Percentiles rank a stretch among this genome's conserved stretches.
These are phyloP conservation scores for Pyrenophora graminea DNA, from an alignment of 2,329 filamentous ascomycete species.

Conservation along the genomic window DNA sequence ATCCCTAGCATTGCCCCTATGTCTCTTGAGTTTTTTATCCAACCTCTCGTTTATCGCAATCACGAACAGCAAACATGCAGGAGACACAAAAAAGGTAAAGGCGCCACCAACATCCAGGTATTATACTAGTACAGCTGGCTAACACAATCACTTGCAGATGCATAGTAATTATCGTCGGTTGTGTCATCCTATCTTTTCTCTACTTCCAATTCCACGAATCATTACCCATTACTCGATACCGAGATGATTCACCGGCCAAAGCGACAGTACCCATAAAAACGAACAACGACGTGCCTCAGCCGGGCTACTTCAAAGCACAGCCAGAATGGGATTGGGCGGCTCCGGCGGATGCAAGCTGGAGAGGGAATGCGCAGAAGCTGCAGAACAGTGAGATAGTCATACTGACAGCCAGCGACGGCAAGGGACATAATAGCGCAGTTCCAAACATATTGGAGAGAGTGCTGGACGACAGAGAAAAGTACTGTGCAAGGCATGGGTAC, in stretches of 20 bases:
- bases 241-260: slow-evolving; percentile 29
- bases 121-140: background rate
- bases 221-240: slow-evolving; percentile 25
- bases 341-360: slow-evolving; percentile 32
- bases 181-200: slow-evolving; percentile 26
- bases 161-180: slow-evolving; percentile 25
- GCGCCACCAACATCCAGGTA: too few relatives aligned
- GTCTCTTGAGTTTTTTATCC: too few relatives aligned
- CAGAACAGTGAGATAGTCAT: slow-evolving; percentile 44
- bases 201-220: slow-evolving; percentile 31
- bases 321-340: slow-evolving; percentile 41
- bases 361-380: slow-evolving; percentile 38
- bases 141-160: slow-evolving; percentile 17
- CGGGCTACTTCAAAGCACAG: slow-evolving; percentile 38
- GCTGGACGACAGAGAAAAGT: slow-evolving; percentile 42
- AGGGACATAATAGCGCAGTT: slow-evolving; percentile 49
- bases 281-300: slow-evolving; percentile 33
- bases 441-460: slow-evolving; percentile 43
- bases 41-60: too few relatives aligned
- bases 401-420: slow-evolving; percentile 49
- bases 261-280: slow-evolving; percentile 16
- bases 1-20: too few relatives aligned
- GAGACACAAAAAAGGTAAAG: slow-evolving; percentile 2
- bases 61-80: slow-evolving; percentile 4
- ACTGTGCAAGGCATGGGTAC: slow-evolving; percentile 46